phyloP scores from a whole-genome alignment of 805 yeast genomes.

The Pichia scutulata region DNA sequence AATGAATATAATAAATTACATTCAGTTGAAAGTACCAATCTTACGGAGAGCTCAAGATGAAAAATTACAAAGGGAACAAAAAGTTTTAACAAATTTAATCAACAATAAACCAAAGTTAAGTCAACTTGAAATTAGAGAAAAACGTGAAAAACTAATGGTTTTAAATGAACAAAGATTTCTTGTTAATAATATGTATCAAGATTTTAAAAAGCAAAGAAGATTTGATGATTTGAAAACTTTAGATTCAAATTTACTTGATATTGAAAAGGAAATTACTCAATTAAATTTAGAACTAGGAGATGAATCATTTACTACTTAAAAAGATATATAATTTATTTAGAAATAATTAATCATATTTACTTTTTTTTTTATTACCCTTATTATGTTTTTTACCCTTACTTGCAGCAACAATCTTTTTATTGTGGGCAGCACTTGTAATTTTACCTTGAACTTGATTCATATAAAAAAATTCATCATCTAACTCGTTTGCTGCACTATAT shows the following conservation, averaged over 20 bases:
- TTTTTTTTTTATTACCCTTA: conserved; percentile 33
- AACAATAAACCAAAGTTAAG: conserved; percentile 28
- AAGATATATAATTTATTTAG: background rate
- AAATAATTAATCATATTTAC: conserved; percentile 1
- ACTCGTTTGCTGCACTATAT: conserved; percentile 68
- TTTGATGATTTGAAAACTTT: conserved; percentile 70
- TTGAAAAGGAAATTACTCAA: conserved; percentile 39
- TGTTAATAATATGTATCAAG: conserved; percentile 55
- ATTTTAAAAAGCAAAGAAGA: conserved; percentile 55
- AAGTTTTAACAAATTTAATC: conserved; percentile 1
- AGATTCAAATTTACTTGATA: conserved; percentile 48
- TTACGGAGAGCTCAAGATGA: conserved; percentile 50
- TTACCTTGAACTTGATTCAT: conserved; percentile 59
- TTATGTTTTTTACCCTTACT: conserved; percentile 68
- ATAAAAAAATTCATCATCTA: conserved; percentile 80
- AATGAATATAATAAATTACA: conserved; percentile 45
- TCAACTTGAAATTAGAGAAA: conserved; percentile 46
- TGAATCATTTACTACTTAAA: conserved; percentile 23
- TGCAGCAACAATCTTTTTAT: conserved; percentile 39
- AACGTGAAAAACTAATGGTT: conserved; percentile 75
- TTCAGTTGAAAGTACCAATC: conserved; percentile 61
- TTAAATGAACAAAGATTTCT: conserved; percentile 75
- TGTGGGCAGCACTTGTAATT: conserved; percentile 68
- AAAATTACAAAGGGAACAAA: conserved; percentile 13
- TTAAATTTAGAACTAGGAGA: conserved; percentile 52